A percentile compares a stretch with the other conserved stretches of the same genome.
phyloP scores from a whole-genome alignment of 805 yeast genomes.

The Kazachstania africana region DNA sequence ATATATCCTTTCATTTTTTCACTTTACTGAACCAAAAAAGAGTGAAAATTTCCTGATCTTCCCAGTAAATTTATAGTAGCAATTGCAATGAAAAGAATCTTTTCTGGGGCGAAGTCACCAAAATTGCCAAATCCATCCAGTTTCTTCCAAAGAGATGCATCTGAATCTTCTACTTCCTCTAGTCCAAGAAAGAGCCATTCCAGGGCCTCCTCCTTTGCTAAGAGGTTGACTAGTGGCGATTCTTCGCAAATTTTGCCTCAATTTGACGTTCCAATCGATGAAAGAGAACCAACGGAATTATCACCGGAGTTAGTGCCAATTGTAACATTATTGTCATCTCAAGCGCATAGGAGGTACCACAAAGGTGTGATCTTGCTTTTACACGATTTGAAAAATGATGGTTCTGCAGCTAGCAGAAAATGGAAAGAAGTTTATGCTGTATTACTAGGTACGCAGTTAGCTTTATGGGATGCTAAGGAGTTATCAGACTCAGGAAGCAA shows the following conservation, averaged over 20 bases:
- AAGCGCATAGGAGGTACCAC: slow-evolving; percentile 58
- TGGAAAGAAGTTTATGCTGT: slow-evolving; percentile 94
- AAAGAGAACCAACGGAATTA: slow-evolving; percentile 7
- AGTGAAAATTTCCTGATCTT: no score
- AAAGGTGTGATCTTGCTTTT: slow-evolving; percentile 68
- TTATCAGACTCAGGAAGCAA: slow-evolving; percentile 38
- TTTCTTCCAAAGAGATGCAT: slow-evolving; percentile 9
- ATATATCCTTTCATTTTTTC: no score
- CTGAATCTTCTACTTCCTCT: slow-evolving; percentile 4
- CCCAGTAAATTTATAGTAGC: no score
- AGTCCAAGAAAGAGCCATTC: slow-evolving; percentile 2
- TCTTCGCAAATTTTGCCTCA: slow-evolving; percentile 6
- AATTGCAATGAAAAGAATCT: slow-evolving; percentile 18
- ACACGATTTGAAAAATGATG: slow-evolving; percentile 70
- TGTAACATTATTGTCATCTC: slow-evolving; percentile 62
- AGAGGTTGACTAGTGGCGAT: slow-evolving; percentile 3
- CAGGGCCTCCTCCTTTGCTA: slow-evolving; percentile 3
- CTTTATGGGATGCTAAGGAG: slow-evolving; percentile 78
- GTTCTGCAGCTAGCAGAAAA: slow-evolving; percentile 68
- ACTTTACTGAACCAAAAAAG: no score
- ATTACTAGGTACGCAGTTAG: slow-evolving; percentile 78
- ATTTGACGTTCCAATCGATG: slow-evolving; percentile 1
- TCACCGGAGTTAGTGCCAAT: slow-evolving; percentile 47
- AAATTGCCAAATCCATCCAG: slow-evolving; percentile 20
- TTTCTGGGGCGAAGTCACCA: slow-evolving; percentile 19